phyloP scores from a whole-genome alignment of 176 grass and related monocot species.

The Aegilops longissima region DNA sequence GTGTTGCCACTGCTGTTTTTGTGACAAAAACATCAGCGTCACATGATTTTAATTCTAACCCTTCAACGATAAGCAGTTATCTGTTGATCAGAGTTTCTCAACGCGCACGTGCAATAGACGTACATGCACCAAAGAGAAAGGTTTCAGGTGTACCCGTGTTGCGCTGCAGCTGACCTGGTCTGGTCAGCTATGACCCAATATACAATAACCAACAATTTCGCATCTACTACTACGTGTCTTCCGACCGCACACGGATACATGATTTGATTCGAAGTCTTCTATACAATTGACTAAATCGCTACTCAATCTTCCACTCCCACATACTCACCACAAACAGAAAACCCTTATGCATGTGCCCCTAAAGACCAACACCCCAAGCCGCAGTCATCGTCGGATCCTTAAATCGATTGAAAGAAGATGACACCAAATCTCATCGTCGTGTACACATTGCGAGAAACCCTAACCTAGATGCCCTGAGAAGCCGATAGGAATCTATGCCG shows the following conservation, averaged over 20 bases:
- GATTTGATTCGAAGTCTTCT: constrained; percentile 1
- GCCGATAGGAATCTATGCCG: too few species aligned
- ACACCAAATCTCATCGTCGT: too few species aligned
- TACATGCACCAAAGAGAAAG: not conserved
- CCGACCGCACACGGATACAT: constrained; percentile 22
- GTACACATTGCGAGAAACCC: too few species aligned
- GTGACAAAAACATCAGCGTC: not conserved
- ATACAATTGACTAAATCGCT: not conserved
- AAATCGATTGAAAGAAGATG: too few species aligned
- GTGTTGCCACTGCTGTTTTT: not conserved
- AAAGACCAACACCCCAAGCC: too few species aligned
- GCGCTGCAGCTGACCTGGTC: constrained; percentile 31
- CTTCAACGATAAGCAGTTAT: not conserved
- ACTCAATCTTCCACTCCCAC: not conserved
- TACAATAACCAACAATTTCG: not conserved
- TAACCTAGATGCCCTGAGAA: too few species aligned
- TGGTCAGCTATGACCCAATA: not conserved
- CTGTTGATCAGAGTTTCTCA: not conserved
- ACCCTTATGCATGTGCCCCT: too few species aligned
- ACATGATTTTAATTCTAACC: not conserved
- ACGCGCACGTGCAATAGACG: constrained; percentile 17
- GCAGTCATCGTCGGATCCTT: too few species aligned
- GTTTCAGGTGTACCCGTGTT: constrained; percentile 22
- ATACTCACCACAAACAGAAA: not conserved
- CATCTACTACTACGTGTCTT: not conserved